Conservation (phyloP, 2,329 filamentous ascomycete species). For the Cytospora chrysosperma region DNA sequence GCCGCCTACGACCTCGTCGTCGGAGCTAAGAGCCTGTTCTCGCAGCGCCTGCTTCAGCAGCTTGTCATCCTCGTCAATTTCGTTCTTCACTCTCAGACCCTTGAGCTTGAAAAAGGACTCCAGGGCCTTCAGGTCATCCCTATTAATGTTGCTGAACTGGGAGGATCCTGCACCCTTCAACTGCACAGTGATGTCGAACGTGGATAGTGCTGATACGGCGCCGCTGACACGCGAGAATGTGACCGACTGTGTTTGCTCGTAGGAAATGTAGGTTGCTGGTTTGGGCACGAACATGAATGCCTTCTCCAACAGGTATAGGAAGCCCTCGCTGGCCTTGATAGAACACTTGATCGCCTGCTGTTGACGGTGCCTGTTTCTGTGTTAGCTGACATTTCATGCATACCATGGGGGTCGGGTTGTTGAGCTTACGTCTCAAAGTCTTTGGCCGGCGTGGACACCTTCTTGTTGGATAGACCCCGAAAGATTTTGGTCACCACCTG, state of each 20-base stretch:
- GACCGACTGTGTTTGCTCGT: conserved; percentile 87
- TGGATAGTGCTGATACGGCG: conserved; percentile 88
- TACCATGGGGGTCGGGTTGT: background rate
- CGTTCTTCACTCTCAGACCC: conserved; percentile 93
- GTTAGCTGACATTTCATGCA: conserved; percentile 7
- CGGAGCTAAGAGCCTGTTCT: conserved; percentile 80
- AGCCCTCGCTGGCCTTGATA: conserved; percentile 99
- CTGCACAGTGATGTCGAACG: conserved; percentile 93
- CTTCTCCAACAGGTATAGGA: conserved; percentile 95
- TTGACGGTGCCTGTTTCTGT: conserved; percentile 69
- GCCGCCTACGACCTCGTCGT: conserved; percentile 72
- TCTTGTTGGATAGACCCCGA: conserved; percentile 90
- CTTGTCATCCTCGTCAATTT: conserved; percentile 92
- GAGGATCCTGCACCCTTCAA: conserved; percentile 89
- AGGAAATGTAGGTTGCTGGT: conserved; percentile 93
- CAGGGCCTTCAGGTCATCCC: conserved; percentile 94
- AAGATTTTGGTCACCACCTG: conserved; percentile 95
- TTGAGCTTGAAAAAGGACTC: conserved; percentile 98
- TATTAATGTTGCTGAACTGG: conserved; percentile 99
- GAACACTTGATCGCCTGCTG: conserved; percentile 98
- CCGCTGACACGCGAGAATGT: conserved; percentile 96
- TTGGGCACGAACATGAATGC: conserved; percentile 99
- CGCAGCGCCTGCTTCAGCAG: conserved; percentile 77
- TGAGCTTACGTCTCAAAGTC: conserved; percentile 74
- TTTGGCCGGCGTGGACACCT: conserved; percentile 88